Conservation (phyloP, 768 basidiomycete genomes). For the Auricularia sp. region DNA sequence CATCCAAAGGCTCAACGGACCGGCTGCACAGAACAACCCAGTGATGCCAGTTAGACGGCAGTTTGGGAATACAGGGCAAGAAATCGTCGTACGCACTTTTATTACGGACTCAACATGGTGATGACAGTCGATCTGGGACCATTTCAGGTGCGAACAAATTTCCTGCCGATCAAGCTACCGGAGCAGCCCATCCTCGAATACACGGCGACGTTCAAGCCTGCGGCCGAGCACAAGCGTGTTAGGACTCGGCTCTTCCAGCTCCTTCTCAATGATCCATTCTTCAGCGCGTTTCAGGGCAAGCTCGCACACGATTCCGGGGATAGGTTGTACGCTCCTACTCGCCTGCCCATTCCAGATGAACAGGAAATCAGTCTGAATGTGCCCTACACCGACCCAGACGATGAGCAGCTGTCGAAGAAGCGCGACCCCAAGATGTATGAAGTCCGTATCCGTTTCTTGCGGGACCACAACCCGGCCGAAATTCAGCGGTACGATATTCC, state of each 20-base stretch:
- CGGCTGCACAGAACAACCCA: constrained; percentile 20
- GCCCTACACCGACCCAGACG: background rate
- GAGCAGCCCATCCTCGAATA: constrained; percentile 46
- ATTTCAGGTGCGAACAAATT: constrained; percentile 32
- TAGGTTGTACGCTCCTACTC: constrained; percentile 33
- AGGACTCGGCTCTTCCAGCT: constrained; percentile 45
- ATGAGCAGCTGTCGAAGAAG: background rate
- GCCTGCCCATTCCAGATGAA: constrained; percentile 28
- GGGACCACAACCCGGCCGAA: background rate
- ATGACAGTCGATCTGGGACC: too few relatives aligned
- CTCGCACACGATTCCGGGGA: constrained; percentile 43
- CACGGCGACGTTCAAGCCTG: constrained; percentile 11
- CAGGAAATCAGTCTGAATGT: constrained; percentile 4
- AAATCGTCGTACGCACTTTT: constrained; percentile 33
- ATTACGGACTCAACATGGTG: too few relatives aligned
- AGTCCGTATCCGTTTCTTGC: background rate
- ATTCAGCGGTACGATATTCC: background rate
- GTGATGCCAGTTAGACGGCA: constrained; percentile 45
- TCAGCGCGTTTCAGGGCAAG: constrained; percentile 23
- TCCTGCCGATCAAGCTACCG: constrained; percentile 40
- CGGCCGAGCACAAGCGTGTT: constrained; percentile 36
- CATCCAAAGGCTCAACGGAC: constrained; percentile 30
- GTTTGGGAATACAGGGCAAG: constrained; percentile 40
- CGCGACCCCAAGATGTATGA: background rate
- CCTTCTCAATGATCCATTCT: constrained; percentile 33